Evolutionary conservation across 2,329 filamentous ascomycete genomes (phyloP), one percentile per base, ranked within the genome.

Genomic region (Fusarium brachygibbosum): DNA sequence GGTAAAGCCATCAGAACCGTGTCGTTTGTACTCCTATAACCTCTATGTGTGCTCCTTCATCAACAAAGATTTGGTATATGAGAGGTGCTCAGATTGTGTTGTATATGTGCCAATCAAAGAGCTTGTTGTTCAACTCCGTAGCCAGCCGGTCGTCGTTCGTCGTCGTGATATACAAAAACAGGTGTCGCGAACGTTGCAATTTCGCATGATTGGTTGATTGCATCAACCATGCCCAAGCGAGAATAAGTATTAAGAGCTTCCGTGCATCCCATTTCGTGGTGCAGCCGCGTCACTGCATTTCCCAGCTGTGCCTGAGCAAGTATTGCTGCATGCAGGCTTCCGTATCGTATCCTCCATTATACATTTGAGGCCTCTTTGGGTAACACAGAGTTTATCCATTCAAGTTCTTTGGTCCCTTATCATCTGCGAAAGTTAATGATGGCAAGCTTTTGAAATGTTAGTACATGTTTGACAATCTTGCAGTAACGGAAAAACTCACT

Each of bases 371-470:
- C 21, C 54, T 31, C 34, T 32, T 52, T 52, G 13, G 37, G 35
- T 35, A 45, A 52, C 31, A 28, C 12, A 53, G 19, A 25, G 16
- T 25, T 35, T 16, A 17, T n/a, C 17, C 13, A 10, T 46, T 25
- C 17, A 29, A 29, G 9, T 28, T 25, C 13, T 13, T 42, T 44
- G 16, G 31, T 35, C 25, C n/a, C 50, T 34, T 21, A 35, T 72
- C 72, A 82, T 78, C 78, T 79, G 72, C 82, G 79, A 64, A 86
- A 86, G 71, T 83, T 84, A 62, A 86, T 86, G 35, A 86, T 79
- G 34, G 84, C 84, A 69, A 86, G 81, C 84, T 84, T 56, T 28
- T 35, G 21, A 19, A 25, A 50, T 23, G 54, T 75, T 56, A 75
- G 72, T 28, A 54, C 3, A 49, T 34, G 12, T 34, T 34, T 6